Evolutionary conservation across 257 asterid species (phyloP), one percentile per base, ranked within the genome.

Genomic region (Catharanthus roseus): DNA sequence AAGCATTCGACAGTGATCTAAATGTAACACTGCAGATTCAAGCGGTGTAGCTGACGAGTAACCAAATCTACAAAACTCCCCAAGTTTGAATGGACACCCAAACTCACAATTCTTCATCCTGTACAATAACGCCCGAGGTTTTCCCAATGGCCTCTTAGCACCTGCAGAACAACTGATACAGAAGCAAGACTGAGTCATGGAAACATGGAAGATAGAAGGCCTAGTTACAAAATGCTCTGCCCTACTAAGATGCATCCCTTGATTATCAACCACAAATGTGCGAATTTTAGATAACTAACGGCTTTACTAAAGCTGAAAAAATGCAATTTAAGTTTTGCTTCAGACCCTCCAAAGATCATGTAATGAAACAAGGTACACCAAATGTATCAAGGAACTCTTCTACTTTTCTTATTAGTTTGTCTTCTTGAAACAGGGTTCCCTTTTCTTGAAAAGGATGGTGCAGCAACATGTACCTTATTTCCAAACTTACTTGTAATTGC

Each of bases 61-160:
- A 23, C 65, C 62, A 63, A 50, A 68, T 54, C 72, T 63, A 75
- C 75, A 64, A 70, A 64, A 63, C 60, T 69, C 3, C 74, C 36
- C 33, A 45, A 45, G 55, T 54, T 51, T 42, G 70, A 68, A 39
- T 6, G 29, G 47, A 62, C 74, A 69, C 39, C 60, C 67, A 61
- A 69, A 69, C 33, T 70, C 76, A 61, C 68, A n/a, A n/a, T n/a
- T n/a, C n/a, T 78, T 75, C 67, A 54, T 64, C 72, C 82, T 80
- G 74, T 81, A 84, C 81, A 75, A 45, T 60, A 77, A 55, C 54
- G 70, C 58, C 31, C 78, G 31, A 56, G 67, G 63, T 57, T 67
- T 44, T 51, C 34, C 58, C 61, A 42, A 11, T 31, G 19, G 72
- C 75, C 75, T 8, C 33, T 50, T 4, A 53, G 49, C 72, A 51